Evolutionary conservation across 805 yeast genomes (phyloP).

Genomic region (Metschnikowia hibisci): DNA sequence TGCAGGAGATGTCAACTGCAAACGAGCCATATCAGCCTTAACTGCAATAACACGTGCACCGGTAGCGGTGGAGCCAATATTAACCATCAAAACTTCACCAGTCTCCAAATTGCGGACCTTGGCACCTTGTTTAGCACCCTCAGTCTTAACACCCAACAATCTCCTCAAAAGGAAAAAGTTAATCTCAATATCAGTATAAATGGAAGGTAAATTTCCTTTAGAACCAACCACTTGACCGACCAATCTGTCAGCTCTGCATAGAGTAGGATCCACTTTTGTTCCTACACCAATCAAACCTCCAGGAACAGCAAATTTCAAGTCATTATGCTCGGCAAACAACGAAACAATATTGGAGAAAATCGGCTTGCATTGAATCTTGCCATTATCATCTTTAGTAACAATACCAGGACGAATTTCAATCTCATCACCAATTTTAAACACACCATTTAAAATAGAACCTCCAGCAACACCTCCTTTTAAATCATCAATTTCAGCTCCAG

Average conservation of each 20-base stretch:
- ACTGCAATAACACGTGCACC: conserved; percentile 99
- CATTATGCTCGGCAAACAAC: conserved; percentile 95
- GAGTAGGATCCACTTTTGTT: conserved; percentile 96
- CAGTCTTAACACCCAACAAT: conserved; percentile 96
- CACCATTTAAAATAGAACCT: conserved; percentile 97
- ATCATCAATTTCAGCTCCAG: conserved; percentile 96
- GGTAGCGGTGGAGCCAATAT: conserved; percentile 98
- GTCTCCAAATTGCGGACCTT: conserved; percentile 91
- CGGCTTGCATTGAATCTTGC: conserved; percentile 91
- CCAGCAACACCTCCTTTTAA: conserved; percentile 99
- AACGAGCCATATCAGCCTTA: conserved; percentile 98
- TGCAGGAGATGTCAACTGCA: conserved; percentile 94
- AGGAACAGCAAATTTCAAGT: conserved; percentile 97
- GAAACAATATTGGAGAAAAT: conserved; percentile 92
- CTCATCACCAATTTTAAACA: conserved; percentile 94
- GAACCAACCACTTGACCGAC: conserved; percentile 99
- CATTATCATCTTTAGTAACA: conserved; percentile 87
- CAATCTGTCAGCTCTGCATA: conserved; percentile 98
- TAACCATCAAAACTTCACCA: conserved; percentile 97
- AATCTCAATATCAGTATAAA: conserved; percentile 95
- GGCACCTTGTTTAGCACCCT: conserved; percentile 89
- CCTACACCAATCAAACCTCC: conserved; percentile 99
- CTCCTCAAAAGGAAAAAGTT: conserved; percentile 95
- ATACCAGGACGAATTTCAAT: conserved; percentile 99
- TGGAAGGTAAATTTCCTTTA: conserved; percentile 90